Evolutionary conservation across 1,139 yeast genomes (phyloP).

Genomic region (Arxiozyma slooffiae): DNA sequence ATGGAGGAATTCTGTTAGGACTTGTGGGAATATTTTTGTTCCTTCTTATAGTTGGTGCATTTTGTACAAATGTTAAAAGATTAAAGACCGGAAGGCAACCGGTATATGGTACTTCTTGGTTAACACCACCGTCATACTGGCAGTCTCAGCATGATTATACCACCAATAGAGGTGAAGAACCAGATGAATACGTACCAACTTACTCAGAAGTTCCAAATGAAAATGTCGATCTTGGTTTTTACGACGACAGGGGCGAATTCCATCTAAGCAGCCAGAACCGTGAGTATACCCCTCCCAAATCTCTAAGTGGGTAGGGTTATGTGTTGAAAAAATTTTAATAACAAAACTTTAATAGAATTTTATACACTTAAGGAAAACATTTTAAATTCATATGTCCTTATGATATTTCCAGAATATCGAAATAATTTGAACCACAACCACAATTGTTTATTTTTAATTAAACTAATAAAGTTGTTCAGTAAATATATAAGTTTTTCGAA

Average conservation of each 20-base stretch:
- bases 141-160: conserved; percentile 65
- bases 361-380: background rate
- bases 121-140: conserved; percentile 78
- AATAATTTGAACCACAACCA: too few relatives aligned
- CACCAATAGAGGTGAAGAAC: conserved; percentile 13
- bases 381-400: background rate
- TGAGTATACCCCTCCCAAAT: conserved; percentile 2
- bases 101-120: conserved; percentile 78
- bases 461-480: too few relatives aligned
- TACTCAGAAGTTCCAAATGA: conserved; percentile 57
- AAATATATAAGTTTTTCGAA: too few relatives aligned
- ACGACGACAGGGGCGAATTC: conserved; percentile 57
- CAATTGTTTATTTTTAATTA: too few relatives aligned
- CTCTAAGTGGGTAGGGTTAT: background rate
- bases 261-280: conserved; percentile 19
- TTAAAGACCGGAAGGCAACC: conserved; percentile 55
- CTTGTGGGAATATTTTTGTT: background rate
- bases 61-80: conserved; percentile 48
- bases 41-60: conserved; percentile 37
- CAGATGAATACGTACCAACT: conserved; percentile 43
- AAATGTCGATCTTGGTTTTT: conserved; percentile 61
- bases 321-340: background rate
- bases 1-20: background rate
- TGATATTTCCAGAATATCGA: background rate
- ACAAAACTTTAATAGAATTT: background rate